Conservation (phyloP, 345 rosid genomes). For the Raphanus raphanistrum region DNA sequence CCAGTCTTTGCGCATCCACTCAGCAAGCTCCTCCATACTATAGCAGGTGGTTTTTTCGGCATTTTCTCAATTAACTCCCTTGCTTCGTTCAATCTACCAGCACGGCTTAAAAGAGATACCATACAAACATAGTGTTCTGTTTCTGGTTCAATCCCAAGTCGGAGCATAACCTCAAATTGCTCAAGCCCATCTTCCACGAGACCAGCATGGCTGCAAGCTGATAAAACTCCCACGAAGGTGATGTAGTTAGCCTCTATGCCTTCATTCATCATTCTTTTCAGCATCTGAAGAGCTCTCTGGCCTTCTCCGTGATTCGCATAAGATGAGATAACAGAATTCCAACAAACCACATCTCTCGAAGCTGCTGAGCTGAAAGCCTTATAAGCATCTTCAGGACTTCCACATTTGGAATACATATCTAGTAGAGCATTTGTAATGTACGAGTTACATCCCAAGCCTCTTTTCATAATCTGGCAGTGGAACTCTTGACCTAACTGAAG, state of each 20-base stretch:
- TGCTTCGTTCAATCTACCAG: conserved; percentile 65
- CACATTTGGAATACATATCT: conserved; percentile 84
- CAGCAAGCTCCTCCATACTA: conserved; percentile 74
- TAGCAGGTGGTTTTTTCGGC: conserved; percentile 52
- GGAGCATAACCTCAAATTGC: conserved; percentile 52
- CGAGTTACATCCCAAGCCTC: conserved; percentile 51
- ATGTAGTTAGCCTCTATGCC: conserved; percentile 66
- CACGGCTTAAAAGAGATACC: conserved; percentile 65
- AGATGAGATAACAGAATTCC: conserved; percentile 72
- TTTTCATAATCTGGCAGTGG: conserved; percentile 55
- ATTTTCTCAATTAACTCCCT: conserved; percentile 58
- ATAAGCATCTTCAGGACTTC: conserved; percentile 58
- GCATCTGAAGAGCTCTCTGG: conserved; percentile 51
- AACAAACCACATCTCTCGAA: conserved; percentile 57
- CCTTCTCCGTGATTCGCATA: conserved; percentile 78
- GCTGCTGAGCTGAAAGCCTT: conserved; percentile 45
- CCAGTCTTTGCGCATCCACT: conserved; percentile 55
- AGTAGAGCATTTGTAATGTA: conserved; percentile 58
- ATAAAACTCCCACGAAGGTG: conserved; percentile 68
- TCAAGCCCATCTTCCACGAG: conserved; percentile 58
- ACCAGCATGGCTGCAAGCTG: conserved; percentile 79
- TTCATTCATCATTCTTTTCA: conserved; percentile 51
- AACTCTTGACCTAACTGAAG: conserved; percentile 65
- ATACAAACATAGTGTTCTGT: conserved; percentile 67
- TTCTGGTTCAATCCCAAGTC: conserved; percentile 59